Percentiles rank a stretch among this genome's conserved stretches.
Conservation (phyloP, 257 asterid genomes). For the Paraleonurus japonicus region DNA sequence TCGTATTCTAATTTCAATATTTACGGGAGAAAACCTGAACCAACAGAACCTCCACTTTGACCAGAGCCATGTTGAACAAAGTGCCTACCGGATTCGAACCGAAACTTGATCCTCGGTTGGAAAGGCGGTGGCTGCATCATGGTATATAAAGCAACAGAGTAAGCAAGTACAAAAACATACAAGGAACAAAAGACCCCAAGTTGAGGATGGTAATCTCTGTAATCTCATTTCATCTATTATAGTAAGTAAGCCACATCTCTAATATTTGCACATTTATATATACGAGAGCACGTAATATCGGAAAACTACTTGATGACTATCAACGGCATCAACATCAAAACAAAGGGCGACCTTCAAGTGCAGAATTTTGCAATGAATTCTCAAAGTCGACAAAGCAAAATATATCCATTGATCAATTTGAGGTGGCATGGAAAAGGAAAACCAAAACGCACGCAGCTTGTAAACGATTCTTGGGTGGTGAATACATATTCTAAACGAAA, state of each 20-base stretch:
- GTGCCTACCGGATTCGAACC: too few relatives aligned
- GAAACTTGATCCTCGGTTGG: too few relatives aligned
- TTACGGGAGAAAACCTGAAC: constrained; percentile 67
- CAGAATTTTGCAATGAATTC: too few relatives aligned
- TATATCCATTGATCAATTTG: too few relatives aligned
- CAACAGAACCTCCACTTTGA: constrained; percentile 51
- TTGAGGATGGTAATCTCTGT: neutral
- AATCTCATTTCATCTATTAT: neutral
- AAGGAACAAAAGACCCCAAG: neutral
- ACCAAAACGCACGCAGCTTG: too few relatives aligned
- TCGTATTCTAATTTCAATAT: constrained; percentile 92
- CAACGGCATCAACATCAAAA: neutral
- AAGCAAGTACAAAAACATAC: too few relatives aligned
- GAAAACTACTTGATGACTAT: constrained; percentile 11
- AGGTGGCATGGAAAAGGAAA: too few relatives aligned
- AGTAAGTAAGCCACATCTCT: neutral
- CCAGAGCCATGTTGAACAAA: constrained; percentile 61
- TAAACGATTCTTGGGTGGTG: too few relatives aligned
- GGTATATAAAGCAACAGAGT: too few relatives aligned
- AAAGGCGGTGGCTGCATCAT: too few relatives aligned
- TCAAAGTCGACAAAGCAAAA: too few relatives aligned
- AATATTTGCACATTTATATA: constrained; percentile 11
- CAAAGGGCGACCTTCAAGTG: neutral
- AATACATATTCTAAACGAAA: too few relatives aligned
- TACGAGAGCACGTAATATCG: constrained; percentile 31